These are phyloP conservation scores for Guadua angustifolia DNA, from an alignment of 176 grass and related monocot species.

Conservation along the genomic window DNA sequence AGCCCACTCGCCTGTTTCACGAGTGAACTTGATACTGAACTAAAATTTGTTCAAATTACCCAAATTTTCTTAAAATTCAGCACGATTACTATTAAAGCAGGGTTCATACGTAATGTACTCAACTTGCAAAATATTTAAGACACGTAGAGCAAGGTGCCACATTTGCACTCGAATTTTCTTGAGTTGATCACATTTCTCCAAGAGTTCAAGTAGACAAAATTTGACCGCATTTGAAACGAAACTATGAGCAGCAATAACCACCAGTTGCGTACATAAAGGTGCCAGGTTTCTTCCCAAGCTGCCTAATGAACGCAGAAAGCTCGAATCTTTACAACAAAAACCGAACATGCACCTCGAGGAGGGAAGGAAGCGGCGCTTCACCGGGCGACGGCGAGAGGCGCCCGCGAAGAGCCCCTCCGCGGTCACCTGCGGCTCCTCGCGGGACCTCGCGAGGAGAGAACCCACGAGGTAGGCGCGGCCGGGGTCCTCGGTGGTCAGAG, in stretches of 20 bases:
- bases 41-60: not conserved
- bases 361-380: conserved; percentile 18
- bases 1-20: conserved; percentile 6
- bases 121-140: not conserved
- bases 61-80: not conserved
- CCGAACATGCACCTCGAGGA: conserved; percentile 32
- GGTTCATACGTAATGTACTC: not conserved
- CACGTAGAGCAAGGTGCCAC: not conserved
- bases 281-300: not conserved
- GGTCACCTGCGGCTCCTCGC: not conserved
- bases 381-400: conserved; percentile 1
- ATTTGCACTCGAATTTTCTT: conserved; percentile 8
- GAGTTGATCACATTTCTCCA: conserved; percentile 3
- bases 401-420: not conserved
- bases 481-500: conserved; percentile 39
- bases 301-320: not conserved
- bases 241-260: not conserved
- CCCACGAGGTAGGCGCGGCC: conserved; percentile 1
- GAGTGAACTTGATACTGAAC: not conserved
- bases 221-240: not conserved
- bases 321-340: not conserved
- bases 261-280: not conserved
- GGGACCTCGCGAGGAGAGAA: not conserved
- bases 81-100: not conserved
- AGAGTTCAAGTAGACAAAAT: not conserved